Conservation (phyloP, 257 asterid species). For the Solanum ossicruentum region DNA sequence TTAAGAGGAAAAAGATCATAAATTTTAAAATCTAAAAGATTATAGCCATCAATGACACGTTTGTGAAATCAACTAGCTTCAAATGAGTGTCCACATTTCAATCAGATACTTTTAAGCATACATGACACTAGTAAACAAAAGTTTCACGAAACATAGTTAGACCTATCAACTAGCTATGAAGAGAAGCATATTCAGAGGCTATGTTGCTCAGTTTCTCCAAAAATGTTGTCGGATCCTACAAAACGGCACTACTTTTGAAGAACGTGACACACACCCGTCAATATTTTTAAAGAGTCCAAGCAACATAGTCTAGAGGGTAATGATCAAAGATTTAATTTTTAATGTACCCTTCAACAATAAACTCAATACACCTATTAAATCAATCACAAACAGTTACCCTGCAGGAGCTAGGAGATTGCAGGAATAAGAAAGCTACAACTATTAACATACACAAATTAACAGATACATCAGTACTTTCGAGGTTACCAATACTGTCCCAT, state of each 20-base stretch:
- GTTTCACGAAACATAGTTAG: not conserved
- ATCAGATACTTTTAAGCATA: not conserved
- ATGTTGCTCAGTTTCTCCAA: not conserved
- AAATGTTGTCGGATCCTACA: not conserved
- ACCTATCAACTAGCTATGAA: not conserved
- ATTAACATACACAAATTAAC: not conserved
- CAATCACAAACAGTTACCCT: not conserved
- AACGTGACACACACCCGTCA: not conserved
- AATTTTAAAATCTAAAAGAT: not conserved
- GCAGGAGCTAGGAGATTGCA: not conserved
- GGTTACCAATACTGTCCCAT: not conserved
- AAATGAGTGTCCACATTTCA: not conserved
- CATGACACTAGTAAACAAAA: not conserved
- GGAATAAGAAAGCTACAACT: not conserved
- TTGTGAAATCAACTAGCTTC: not conserved
- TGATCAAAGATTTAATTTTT: not conserved
- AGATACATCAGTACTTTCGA: not conserved
- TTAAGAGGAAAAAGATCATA: not conserved
- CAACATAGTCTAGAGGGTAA: not conserved
- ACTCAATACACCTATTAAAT: not conserved
- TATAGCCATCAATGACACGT: not conserved
- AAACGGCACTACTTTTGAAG: not conserved
- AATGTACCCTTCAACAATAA: not conserved
- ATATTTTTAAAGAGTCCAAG: not conserved
- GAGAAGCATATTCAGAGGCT: not conserved